Base-by-base conservation (phyloP, 2,329 filamentous ascomycete species). In the Colletotrichum noveboracense region DNA sequence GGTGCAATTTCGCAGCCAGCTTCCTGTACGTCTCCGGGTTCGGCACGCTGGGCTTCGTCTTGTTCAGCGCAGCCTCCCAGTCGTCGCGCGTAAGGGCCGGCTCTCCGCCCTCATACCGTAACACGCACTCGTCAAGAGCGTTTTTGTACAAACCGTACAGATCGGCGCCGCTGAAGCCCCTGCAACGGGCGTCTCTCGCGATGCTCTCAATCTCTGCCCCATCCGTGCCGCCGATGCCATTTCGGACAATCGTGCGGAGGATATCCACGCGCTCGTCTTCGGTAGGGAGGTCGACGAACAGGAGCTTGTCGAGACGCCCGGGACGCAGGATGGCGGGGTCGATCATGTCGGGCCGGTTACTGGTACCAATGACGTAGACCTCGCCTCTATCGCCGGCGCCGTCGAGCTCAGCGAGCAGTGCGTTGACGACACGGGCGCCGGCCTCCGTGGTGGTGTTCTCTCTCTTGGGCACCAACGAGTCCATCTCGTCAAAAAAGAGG, bases 341-440 rank as follows among this genome's bases (percentile, higher is more conserved):
- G 79, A 99, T 98, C 87, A 98, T 98, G 82, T 98, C 96, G 0
- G 96, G 96, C 0, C 97, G 89, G 84, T 99, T 99, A 3, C 97
- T 98, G 0, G 97, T 97, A 28, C 95, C 97, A 74, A 99, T 95
- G 18, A 99, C 94, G 84, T 97, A 98, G 77, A 99, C 96, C 18
- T 96, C 96, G 62, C 93, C 90, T 48, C 97, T 92, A 78, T 91
- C 93, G 77, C 91, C 92, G 8, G 97, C 90, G 66, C 97, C 97
- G 81, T 99, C 97, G 2, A 99, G 91, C 83, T 99, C 97, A 0
- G 97, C 97, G 36, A 99, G 93, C 0, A 99, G 90, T 1, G 96
- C 97, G 83, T 98, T 98, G 78, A 99, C 97, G 4, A 99, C 95
- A 38, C 97, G 92, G 2, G 95, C 93, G 62, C 94, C 95, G 7